These are phyloP conservation scores for Arxiozyma heterogenica DNA, from an alignment of 1,139 yeast species.

Conservation along the genomic window DNA sequence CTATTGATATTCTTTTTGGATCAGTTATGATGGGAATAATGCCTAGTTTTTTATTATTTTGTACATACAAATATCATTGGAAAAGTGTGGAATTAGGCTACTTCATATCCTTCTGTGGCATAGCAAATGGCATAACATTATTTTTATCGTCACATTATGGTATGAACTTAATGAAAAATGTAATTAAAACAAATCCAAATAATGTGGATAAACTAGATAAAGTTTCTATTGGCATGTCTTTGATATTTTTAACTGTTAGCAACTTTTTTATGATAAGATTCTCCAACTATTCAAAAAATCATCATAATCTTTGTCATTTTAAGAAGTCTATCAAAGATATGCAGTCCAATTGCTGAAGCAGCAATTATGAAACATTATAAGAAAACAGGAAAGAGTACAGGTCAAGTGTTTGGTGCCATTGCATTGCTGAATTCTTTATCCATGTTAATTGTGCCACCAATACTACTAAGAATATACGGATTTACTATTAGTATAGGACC, in stretches of 20 bases:
- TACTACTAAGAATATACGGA: conserved; percentile 36
- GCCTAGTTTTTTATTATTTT: conserved; percentile 46
- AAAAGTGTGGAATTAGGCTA: conserved; percentile 49
- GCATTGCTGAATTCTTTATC: conserved; percentile 39
- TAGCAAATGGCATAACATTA: conserved; percentile 37
- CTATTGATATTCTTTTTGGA: conserved; percentile 39
- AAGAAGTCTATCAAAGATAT: conserved; percentile 35
- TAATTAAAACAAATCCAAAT: conserved; percentile 18
- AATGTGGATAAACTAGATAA: conserved; percentile 51
- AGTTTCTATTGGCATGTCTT: conserved; percentile 35
- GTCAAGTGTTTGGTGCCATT: conserved; percentile 47
- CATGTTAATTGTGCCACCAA: conserved; percentile 35
- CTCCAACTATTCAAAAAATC: conserved; percentile 5
- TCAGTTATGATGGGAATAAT: conserved; percentile 32
- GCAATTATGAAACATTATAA: conserved; percentile 41
- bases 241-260: conserved; percentile 38
- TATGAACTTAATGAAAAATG: conserved; percentile 34
- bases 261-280: conserved; percentile 33
- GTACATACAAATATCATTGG: conserved; percentile 54
- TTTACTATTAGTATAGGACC: conserved; percentile 31
- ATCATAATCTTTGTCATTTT: conserved; percentile 21
- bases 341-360: conserved; percentile 40
- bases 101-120: conserved; percentile 46
- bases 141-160: conserved; percentile 37
- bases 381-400: conserved; percentile 38